Conservation (phyloP, 306 rosid species). For the Echinosophora koreensis region DNA sequence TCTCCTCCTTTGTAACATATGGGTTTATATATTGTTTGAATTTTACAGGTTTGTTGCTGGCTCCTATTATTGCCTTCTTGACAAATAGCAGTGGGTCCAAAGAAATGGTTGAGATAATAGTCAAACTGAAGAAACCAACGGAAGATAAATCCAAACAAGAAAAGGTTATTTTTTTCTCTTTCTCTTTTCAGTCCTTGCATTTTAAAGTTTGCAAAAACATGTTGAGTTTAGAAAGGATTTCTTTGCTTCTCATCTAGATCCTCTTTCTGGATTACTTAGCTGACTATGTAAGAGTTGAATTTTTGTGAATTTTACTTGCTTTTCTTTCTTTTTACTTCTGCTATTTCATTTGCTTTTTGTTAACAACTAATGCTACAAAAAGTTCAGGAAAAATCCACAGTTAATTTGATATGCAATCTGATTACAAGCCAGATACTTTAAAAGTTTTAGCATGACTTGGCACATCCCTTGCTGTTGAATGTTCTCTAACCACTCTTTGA, state of each 20-base stretch:
- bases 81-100: conserved; percentile 61
- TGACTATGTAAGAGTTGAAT: neutral
- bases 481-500: conserved; percentile 31
- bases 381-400: neutral
- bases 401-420: conserved; percentile 24
- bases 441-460: neutral
- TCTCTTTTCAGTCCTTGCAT: conserved; percentile 19
- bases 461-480: neutral
- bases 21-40: neutral
- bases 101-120: conserved; percentile 58
- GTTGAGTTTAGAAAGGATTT: conserved; percentile 33
- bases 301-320: conserved; percentile 1
- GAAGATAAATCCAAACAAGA: conserved; percentile 55
- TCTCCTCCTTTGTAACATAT: neutral
- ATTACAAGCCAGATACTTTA: neutral
- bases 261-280: neutral
- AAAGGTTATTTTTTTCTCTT: conserved; percentile 46
- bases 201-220: conserved; percentile 1
- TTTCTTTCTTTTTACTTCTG: conserved; percentile 1
- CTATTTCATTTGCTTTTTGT: neutral
- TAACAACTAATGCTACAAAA: neutral
- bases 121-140: conserved; percentile 61
- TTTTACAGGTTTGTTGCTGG: conserved; percentile 44
- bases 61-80: conserved; percentile 13
- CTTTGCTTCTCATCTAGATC: neutral